Percentiles rank a stretch among this genome's conserved stretches.
Evolutionary conservation across 2,329 filamentous ascomycete species (phyloP).

Genomic region (Neofusicoccum laricinum): DNA sequence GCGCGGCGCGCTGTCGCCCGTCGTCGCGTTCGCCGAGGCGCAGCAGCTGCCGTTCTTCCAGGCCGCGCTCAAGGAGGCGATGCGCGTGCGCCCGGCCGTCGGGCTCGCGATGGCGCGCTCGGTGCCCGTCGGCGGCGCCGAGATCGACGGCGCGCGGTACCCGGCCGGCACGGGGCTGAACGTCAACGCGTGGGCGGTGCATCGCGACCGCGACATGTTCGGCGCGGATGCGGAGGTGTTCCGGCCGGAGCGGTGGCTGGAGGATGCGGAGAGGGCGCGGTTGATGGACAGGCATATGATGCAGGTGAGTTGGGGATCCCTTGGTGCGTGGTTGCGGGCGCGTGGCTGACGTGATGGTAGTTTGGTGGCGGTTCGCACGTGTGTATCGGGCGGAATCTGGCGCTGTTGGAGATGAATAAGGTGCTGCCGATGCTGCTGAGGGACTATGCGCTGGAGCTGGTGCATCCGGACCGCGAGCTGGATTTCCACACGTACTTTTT

Average conservation of each 20-base stretch:
- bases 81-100: constrained; percentile 36
- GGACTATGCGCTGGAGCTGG: constrained; percentile 46
- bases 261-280: constrained; percentile 25
- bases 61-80: constrained; percentile 37
- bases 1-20: constrained; percentile 17
- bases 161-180: constrained; percentile 42
- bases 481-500: constrained; percentile 59
- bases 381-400: constrained; percentile 32
- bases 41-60: constrained; percentile 31
- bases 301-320: constrained; percentile 13
- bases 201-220: constrained; percentile 41
- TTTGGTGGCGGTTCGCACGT: constrained; percentile 35
- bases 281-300: constrained; percentile 32
- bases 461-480: constrained; percentile 50
- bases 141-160: constrained; percentile 28
- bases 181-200: constrained; percentile 45
- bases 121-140: constrained; percentile 31
- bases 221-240: constrained; percentile 39
- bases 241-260: constrained; percentile 47
- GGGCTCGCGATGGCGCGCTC: constrained; percentile 29
- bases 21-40: constrained; percentile 20
- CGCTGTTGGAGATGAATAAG: constrained; percentile 30
- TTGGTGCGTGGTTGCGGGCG: background rate
- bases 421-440: constrained; percentile 27
- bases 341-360: background rate